Evolutionary conservation across 2,329 filamentous ascomycete species (phyloP), one percentile per base, ranked within the genome.

Genomic region (Stagonosporopsis cucurbitacearum): DNA sequence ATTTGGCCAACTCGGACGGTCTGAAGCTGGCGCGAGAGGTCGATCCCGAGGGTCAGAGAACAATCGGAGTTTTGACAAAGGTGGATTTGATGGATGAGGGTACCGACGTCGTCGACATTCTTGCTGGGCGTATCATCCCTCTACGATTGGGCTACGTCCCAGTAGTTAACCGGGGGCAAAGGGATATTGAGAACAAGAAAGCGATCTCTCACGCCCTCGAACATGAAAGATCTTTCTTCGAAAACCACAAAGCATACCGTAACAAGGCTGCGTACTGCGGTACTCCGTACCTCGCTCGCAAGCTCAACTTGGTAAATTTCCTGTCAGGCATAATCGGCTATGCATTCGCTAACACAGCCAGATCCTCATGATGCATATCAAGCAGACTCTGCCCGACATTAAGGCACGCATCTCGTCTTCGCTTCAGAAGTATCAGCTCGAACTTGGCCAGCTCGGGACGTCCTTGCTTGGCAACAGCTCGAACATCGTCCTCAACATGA

Each of bases 291-390:
- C 83, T 99, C 57, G 95, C 95, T 4, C 88, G 94, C 66, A 99
- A 99, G 80, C 86, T 99, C 58, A 99, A 99, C 79, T 83, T 99
- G 70, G 84, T 86, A 74, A 28, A 79, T 66, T 1, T 12, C 9
- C n/a, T 19, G n/a, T 13, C 8, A 22, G 17, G 20, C 32, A 20
- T 30, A 42, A 20, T 60, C 6, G 2, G 2, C 25, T n/a, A 13
- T 13, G 8, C 37, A 48, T 12, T n/a, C 20, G 50, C 73, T 76
- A 62, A 77, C 64, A 8, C 2, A 28, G 45, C 13, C 70, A 86
- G 84, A 98, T 99, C 73, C 85, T 99, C 67, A 98, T 99, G 94
- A 99, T 99, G 95, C 95, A 99, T 82, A 99, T 99, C 82, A 99
- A 99, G 80, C 94, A 99, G 81, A 99, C 95, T 1, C 85, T 99